Conservation (phyloP, 2,329 filamentous ascomycete genomes). For the Aspergillus brunneoviolaceus region DNA sequence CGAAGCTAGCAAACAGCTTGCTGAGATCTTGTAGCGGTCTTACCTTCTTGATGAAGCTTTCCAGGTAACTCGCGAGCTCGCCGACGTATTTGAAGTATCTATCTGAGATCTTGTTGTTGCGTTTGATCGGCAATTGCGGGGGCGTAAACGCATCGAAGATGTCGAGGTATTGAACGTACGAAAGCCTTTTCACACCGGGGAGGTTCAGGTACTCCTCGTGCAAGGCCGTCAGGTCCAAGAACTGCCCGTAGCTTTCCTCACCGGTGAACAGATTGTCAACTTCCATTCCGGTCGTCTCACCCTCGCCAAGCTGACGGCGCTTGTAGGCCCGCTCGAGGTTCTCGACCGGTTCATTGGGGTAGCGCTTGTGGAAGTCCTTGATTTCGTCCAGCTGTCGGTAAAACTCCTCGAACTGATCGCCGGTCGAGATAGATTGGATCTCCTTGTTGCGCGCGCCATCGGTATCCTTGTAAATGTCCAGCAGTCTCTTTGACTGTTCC, state of each 20-base stretch:
- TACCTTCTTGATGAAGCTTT: slow-evolving; percentile 81
- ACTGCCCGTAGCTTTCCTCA: slow-evolving; percentile 90
- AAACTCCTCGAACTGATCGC: slow-evolving; percentile 87
- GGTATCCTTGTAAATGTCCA: slow-evolving; percentile 81
- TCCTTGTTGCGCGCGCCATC: slow-evolving; percentile 72
- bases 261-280: slow-evolving; percentile 93
- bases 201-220: slow-evolving; percentile 92
- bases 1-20: slow-evolving; percentile 71
- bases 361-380: slow-evolving; percentile 83
- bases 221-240: slow-evolving; percentile 79
- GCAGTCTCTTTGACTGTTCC: slow-evolving; percentile 74
- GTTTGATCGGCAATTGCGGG: slow-evolving; percentile 71
- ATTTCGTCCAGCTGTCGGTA: slow-evolving; percentile 79
- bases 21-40: slow-evolving; percentile 83
- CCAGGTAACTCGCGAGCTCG: slow-evolving; percentile 76
- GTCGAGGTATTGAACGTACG: slow-evolving; percentile 91
- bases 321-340: slow-evolving; percentile 94
- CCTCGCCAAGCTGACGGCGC: slow-evolving; percentile 63
- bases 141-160: slow-evolving; percentile 82
- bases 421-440: slow-evolving; percentile 77
- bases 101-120: slow-evolving; percentile 83
- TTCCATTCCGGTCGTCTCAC: slow-evolving; percentile 62
- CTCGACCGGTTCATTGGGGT: slow-evolving; percentile 92
- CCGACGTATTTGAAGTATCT: slow-evolving; percentile 89
- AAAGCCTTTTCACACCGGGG: slow-evolving; percentile 77